Base-by-base conservation (phyloP, 2,329 filamentous ascomycete species). In the Coniochaeta sp. region DNA sequence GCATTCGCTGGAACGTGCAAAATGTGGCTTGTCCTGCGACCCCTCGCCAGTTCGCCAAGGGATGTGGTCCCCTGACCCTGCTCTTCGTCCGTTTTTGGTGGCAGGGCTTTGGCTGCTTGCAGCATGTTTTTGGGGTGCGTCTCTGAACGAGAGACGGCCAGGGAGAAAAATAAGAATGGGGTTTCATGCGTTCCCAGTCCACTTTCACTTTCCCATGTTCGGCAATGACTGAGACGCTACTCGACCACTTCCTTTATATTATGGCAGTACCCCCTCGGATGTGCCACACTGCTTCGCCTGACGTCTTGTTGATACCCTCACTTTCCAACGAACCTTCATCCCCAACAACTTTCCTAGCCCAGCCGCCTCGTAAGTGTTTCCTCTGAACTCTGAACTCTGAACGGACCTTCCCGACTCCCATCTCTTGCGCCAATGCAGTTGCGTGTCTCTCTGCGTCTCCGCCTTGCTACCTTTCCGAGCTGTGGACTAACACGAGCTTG, bases 151-250 rank as follows among this genome's bases (percentile, higher is more conserved):
- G 44, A 50, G 22, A 52, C 47, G 47, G 47, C 22, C 24, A 52
- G 47, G 47, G 47, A 52, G 47, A 7, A 61, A 57, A 50, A 60
- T 54, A 55, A 59, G 60, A 60, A 67, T 68, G 66, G 64, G 62
- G 65, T 66, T 68, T 67, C 64, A 62, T 63, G 62, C 63, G 60
- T 54, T 61, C 61, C 65, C 62, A 59, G 64, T 54, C 50, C 50
- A 54, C 52, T 34, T 34, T 55, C 60, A 66, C 62, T 66, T 65
- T 66, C 65, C 64, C 65, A 65, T 66, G 61, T 61, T 56, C 52
- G n/a, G n/a, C n/a, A 6, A 24, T 26, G 11, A 17, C 40, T 58
- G 22, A n/a, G 40, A 33, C 22, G 36, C 24, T 58, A 33, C 16
- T 34, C 57, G 28, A 16, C 40, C 40, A 33, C 31, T 55, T 43